Base-by-base conservation (phyloP, 2,329 filamentous ascomycete genomes). In the Colletotrichum salicis region DNA sequence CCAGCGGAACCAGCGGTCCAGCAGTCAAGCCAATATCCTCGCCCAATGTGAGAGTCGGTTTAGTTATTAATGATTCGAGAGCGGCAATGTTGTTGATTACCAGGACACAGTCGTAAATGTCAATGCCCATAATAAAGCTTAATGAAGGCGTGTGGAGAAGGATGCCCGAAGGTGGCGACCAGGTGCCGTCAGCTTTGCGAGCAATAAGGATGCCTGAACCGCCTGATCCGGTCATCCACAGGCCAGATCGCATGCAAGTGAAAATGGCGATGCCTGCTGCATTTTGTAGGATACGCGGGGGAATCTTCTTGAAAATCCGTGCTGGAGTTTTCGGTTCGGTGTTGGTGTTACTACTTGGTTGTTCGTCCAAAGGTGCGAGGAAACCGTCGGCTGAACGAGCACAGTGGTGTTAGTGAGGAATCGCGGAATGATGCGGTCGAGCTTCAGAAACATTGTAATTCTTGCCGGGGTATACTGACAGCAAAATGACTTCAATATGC, bases 51-150 rank as follows among this genome's bases (percentile, higher is more conserved):
- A 94, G 91, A 64, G 92, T 89, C 4, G 96, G 85, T 70, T 91
- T 92, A 45, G 93, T 94, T 79, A 98, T 97, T 52, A 74, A 59
- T 1, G 93, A 90, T 75, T 97, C 93, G 58, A 98, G 85, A 7
- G 95, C 94, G 68, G 94, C 89, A 57, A 93, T 90, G 56, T 93
- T 95, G 83, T 97, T 98, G 79, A 98, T 95, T 45, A 98, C 93
- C 10, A 98, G 88, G 15, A 98, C 93, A 78, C 95, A 97, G 80
- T 98, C 96, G 85, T 98, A 98, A 37, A 98, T 95, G 79, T 98
- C 96, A 52, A 97, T 93, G 2, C 95, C 96, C 6, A 95, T 92
- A 64, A 97, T 89, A 78, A 98, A 98, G 45, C 95, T 96, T 41
- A 98, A 87, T 1, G 93, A 94, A 1, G 94, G 90, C 0, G 96